Evolutionary conservation across 164 flowering plant genomes (phyloP).

Genomic region (Paratinospora sagittata): DNA sequence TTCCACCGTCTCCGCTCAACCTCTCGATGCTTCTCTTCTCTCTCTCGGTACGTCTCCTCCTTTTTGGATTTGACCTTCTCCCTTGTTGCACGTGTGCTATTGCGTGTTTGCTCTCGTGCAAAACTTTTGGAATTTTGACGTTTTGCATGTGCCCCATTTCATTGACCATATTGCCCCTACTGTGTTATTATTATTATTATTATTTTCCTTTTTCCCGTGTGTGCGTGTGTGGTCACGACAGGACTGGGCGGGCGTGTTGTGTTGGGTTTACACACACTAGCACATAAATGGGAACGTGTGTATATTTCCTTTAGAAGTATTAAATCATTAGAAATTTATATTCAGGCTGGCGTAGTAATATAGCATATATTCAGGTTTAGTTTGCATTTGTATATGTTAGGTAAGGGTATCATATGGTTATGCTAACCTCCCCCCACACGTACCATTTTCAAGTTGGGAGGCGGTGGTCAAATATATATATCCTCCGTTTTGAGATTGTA

Average conservation of each 20-base stretch:
- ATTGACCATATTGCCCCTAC: constrained; percentile 1
- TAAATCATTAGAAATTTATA: too few relatives aligned
- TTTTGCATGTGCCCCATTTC: constrained; percentile 9
- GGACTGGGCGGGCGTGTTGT: too few relatives aligned
- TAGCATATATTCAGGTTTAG: too few relatives aligned
- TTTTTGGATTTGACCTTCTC: neutral
- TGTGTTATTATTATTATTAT: neutral
- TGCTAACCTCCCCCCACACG: neutral
- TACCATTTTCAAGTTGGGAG: neutral
- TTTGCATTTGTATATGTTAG: too few relatives aligned
- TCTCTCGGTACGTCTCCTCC: constrained; percentile 1
- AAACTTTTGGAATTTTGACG: neutral
- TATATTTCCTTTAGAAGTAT: too few relatives aligned
- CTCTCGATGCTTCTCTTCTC: neutral
- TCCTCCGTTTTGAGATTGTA: neutral
- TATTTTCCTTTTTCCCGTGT: neutral
- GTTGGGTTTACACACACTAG: too few relatives aligned
- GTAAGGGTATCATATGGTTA: constrained; percentile 6
- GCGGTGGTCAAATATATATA: constrained; percentile 1
- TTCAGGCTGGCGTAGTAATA: too few relatives aligned
- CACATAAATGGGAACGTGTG: too few relatives aligned
- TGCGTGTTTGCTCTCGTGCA: constrained; percentile 14
- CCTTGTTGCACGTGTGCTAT: constrained; percentile 10
- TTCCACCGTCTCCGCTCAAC: neutral
- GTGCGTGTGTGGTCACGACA: neutral